phyloP scores from a whole-genome alignment of 257 asterid genomes.

The Ophiorrhiza pumila region DNA sequence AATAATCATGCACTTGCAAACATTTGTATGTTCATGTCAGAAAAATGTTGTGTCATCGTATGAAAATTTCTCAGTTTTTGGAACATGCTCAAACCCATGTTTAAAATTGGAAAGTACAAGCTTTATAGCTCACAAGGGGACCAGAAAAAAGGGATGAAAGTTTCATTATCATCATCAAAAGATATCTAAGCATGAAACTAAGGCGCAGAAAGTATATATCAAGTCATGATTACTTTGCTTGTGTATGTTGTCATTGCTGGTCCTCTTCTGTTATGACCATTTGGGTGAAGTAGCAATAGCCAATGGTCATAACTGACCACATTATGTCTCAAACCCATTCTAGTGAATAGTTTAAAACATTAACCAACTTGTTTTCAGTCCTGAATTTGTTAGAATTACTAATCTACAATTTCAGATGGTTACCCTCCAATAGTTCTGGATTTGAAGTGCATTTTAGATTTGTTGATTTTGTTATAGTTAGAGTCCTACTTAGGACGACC shows the following conservation, averaged over 20 bases:
- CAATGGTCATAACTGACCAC: background rate
- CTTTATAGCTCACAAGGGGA: slow-evolving; percentile 14
- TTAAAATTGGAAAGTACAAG: slow-evolving; percentile 3
- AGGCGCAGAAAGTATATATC: slow-evolving; percentile 32
- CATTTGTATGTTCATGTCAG: slow-evolving; percentile 7
- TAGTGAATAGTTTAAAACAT: background rate
- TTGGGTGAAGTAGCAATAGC: background rate
- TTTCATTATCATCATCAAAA: slow-evolving; percentile 15
- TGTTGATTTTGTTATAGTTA: too few species aligned
- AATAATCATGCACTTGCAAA: background rate
- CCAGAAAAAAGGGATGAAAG: background rate
- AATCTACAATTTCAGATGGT: too few species aligned
- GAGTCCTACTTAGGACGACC: too few species aligned
- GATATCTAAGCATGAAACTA: slow-evolving; percentile 29
- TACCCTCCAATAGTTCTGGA: too few species aligned
- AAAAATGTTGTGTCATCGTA: slow-evolving; percentile 9
- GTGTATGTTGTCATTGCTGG: slow-evolving; percentile 16
- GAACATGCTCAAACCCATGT: slow-evolving; percentile 21
- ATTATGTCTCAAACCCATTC: background rate
- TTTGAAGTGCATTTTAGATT: too few species aligned
- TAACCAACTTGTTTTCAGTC: too few species aligned
- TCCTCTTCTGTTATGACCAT: slow-evolving; percentile 4
- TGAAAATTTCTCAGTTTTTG: slow-evolving; percentile 5
- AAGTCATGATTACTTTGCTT: slow-evolving; percentile 17
- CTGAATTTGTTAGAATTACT: too few species aligned